Percentiles rank a stretch among this genome's conserved stretches.
phyloP scores from a whole-genome alignment of 352 stramenopile genomes.

The Pythium sp. region DNA sequence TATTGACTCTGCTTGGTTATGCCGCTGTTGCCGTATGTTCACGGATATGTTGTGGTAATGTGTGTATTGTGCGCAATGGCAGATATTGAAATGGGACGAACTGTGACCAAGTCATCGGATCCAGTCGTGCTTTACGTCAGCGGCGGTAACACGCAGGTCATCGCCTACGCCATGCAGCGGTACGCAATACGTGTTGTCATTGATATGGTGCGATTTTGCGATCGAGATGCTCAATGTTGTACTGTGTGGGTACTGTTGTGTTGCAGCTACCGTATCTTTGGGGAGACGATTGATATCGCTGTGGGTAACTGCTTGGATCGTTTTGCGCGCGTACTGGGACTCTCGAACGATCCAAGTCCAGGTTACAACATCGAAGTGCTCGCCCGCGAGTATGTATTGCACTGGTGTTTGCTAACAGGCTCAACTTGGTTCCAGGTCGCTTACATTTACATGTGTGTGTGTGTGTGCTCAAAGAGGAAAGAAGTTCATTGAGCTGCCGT shows the following conservation, averaged over 20 bases:
- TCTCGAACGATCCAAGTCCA: slow-evolving; percentile 98
- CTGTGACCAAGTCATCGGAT: slow-evolving; percentile 93
- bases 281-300: slow-evolving; percentile 99
- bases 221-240: slow-evolving; percentile 14
- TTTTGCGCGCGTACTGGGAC: slow-evolving; percentile 93
- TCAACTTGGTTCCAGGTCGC: not conserved
- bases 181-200: slow-evolving; percentile 16
- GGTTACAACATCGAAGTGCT: slow-evolving; percentile 99
- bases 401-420: not conserved
- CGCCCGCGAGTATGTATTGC: slow-evolving; percentile 84
- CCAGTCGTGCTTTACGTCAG: slow-evolving; percentile 99
- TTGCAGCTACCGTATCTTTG: slow-evolving; percentile 97
- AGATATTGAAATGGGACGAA: slow-evolving; percentile 99
- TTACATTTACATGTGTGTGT: not conserved
- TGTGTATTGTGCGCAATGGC: slow-evolving; percentile 1
- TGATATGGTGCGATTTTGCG: not conserved
- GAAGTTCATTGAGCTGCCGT: slow-evolving; percentile 96
- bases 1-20: not conserved
- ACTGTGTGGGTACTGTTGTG: not conserved
- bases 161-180: slow-evolving; percentile 87
- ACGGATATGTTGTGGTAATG: not conserved
- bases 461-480: slow-evolving; percentile 45
- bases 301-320: slow-evolving; percentile 99
- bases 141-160: slow-evolving; percentile 98
- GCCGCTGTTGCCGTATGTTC: not conserved